phyloP scores from a whole-genome alignment of 2,329 filamentous ascomycete species.

The Pestalotiopsis sp. region DNA sequence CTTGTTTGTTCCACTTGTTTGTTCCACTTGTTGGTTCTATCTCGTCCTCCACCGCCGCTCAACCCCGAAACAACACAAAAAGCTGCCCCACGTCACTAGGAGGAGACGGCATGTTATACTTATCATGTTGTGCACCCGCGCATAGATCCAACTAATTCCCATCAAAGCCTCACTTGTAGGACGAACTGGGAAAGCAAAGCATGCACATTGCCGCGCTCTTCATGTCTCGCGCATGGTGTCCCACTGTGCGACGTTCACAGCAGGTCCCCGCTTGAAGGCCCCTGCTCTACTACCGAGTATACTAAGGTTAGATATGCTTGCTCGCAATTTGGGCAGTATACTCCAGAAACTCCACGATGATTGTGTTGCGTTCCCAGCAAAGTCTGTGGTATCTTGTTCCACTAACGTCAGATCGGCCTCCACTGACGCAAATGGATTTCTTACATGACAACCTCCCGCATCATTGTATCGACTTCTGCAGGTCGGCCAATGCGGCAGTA shows the following conservation, averaged over 20 bases:
- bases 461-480: slow-evolving; percentile 30
- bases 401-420: slow-evolving; percentile 4
- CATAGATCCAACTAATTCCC: background rate
- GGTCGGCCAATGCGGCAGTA: slow-evolving; percentile 27
- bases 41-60: background rate
- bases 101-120: background rate
- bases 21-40: background rate
- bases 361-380: background rate
- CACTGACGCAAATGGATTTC: background rate
- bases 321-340: background rate
- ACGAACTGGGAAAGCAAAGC: background rate
- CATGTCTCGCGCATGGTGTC: background rate
- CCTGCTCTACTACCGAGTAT: background rate
- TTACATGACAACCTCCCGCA: background rate
- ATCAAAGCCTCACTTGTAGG: background rate
- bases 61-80: background rate
- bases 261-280: background rate
- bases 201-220: background rate
- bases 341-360: background rate
- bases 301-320: background rate
- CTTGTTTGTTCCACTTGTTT: background rate
- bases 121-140: background rate
- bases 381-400: background rate
- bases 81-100: background rate
- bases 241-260: background rate